phyloP scores from a whole-genome alignment of 805 yeast species.

The Spathaspora girioi region DNA sequence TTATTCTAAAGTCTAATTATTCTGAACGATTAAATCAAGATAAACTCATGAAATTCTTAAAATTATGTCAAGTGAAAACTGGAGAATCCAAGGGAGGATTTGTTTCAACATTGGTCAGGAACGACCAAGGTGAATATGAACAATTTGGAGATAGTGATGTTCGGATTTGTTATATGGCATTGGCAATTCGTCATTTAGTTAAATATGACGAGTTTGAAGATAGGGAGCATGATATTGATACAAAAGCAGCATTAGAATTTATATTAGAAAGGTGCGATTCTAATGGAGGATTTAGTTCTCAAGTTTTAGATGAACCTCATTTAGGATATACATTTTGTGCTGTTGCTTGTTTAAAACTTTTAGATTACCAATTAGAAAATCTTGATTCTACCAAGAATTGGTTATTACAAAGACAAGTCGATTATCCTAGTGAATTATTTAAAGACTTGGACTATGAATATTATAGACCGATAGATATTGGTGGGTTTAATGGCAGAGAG shows the following conservation, averaged over 20 bases:
- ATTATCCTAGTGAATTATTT: constrained; percentile 24
- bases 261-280: constrained; percentile 25
- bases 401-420: constrained; percentile 63
- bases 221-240: constrained; percentile 39
- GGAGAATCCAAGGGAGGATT: constrained; percentile 33
- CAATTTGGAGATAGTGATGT: constrained; percentile 67
- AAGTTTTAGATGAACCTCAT: constrained; percentile 61
- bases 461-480: constrained; percentile 46
- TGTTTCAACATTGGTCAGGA: constrained; percentile 25
- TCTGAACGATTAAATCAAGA: constrained; percentile 30
- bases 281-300: constrained; percentile 73
- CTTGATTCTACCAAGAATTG: constrained; percentile 45
- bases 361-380: constrained; percentile 21
- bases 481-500: constrained; percentile 85
- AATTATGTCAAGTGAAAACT: constrained; percentile 48
- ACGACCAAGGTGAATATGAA: constrained; percentile 7
- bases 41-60: constrained; percentile 55
- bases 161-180: constrained; percentile 72
- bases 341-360: constrained; percentile 52
- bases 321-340: constrained; percentile 89
- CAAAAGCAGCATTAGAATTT: constrained; percentile 33
- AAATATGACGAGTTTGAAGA: constrained; percentile 26
- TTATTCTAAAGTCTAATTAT: constrained; percentile 47
- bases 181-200: constrained; percentile 54
- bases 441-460: constrained; percentile 16